A percentile compares a stretch with the other conserved stretches of the same genome.
Conservation (phyloP, 768 basidiomycete genomes). For the Trametes maxima region DNA sequence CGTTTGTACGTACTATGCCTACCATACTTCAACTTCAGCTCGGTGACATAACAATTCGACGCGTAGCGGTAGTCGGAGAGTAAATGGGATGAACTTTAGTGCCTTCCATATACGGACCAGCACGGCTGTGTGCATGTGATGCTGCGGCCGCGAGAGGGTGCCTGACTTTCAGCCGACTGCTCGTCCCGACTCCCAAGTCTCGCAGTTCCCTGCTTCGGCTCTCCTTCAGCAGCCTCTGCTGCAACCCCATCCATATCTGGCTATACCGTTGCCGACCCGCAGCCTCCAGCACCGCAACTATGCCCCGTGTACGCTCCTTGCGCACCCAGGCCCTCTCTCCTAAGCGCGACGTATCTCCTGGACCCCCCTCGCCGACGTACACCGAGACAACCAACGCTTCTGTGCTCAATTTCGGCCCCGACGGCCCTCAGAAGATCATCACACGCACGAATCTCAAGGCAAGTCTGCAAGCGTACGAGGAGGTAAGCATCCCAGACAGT, state of each 20-base stretch:
- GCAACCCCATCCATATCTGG: slow-evolving; percentile 5
- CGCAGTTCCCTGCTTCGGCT: neutral
- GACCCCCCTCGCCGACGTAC: slow-evolving; percentile 82
- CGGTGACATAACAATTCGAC: no score
- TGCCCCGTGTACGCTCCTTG: slow-evolving; percentile 62
- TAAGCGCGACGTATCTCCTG: slow-evolving; percentile 50
- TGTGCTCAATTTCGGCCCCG: slow-evolving; percentile 71
- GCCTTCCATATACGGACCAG: slow-evolving; percentile 15
- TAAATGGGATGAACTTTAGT: neutral
- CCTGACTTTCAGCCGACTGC: slow-evolving; percentile 4
- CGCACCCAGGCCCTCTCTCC: slow-evolving; percentile 53
- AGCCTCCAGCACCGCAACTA: slow-evolving; percentile 20
- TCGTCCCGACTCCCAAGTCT: slow-evolving; percentile 2
- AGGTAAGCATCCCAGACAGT: slow-evolving; percentile 49
- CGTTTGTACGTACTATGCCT: no score
- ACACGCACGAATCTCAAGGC: slow-evolving; percentile 77
- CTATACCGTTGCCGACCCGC: slow-evolving; percentile 1
- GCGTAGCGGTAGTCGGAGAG: no score
- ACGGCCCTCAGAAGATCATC: slow-evolving; percentile 81
- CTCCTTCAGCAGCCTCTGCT: neutral
- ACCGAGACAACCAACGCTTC: slow-evolving; percentile 81
- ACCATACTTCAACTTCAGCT: no score
- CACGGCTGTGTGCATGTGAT: slow-evolving; percentile 17
- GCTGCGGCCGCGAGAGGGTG: slow-evolving; percentile 14
- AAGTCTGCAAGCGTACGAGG: slow-evolving; percentile 79